These are phyloP conservation scores for Artemisia annua DNA, from an alignment of 129 eudicot genomes.

Conservation along the genomic window DNA sequence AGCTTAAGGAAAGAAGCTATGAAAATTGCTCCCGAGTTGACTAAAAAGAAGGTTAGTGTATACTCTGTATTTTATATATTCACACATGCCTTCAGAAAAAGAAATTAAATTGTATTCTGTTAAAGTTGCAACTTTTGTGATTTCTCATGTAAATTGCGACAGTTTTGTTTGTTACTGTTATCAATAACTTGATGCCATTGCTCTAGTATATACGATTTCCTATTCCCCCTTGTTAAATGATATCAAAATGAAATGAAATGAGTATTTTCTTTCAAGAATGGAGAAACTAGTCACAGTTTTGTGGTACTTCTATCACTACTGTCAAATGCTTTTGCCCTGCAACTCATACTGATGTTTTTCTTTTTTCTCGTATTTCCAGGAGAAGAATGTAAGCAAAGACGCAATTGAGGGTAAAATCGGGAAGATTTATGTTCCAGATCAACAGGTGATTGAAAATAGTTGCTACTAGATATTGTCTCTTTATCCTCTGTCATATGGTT, in stretches of 20 bases:
- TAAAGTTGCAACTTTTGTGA: not conserved
- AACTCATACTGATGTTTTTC: constrained; percentile 1
- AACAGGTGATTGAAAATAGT: constrained; percentile 56
- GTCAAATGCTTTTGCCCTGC: not conserved
- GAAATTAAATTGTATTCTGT: not conserved
- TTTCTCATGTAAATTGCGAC: not conserved
- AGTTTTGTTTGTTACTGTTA: not conserved
- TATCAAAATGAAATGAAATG: no score
- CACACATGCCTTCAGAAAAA: not conserved
- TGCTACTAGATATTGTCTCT: not conserved
- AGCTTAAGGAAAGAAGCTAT: constrained; percentile 73
- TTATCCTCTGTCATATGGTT: not conserved
- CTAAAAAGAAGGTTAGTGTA: constrained; percentile 74
- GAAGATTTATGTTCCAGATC: constrained; percentile 84
- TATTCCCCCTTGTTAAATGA: no score
- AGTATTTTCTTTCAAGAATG: no score
- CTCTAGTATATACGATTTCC: no score
- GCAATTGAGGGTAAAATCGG: constrained; percentile 78
- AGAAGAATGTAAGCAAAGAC: constrained; percentile 81
- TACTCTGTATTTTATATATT: not conserved
- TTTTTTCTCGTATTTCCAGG: constrained; percentile 43
- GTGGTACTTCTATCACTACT: not conserved
- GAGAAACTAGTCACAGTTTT: no score
- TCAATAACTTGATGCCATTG: no score
- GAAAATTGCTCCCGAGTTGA: constrained; percentile 68